These are phyloP conservation scores for Fusarium humuli DNA, from an alignment of 2,329 filamentous ascomycete species.

Conservation along the genomic window DNA sequence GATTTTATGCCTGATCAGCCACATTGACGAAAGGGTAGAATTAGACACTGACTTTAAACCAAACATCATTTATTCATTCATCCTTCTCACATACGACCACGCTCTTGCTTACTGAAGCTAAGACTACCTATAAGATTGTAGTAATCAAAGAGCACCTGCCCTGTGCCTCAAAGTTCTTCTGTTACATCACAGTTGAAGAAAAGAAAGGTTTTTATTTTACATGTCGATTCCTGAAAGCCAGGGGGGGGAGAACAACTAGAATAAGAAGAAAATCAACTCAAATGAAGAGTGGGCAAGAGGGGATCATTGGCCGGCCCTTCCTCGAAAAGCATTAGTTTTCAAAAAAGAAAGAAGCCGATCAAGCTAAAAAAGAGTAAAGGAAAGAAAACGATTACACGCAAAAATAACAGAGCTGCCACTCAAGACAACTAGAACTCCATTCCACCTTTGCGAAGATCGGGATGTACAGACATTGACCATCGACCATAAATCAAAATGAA, in stretches of 20 bases:
- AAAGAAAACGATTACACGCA: constrained; percentile 18
- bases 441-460: constrained; percentile 43
- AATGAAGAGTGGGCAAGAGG: constrained; percentile 19
- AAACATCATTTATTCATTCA: constrained; percentile 48
- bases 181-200: constrained; percentile 18
- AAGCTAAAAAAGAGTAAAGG: constrained; percentile 35
- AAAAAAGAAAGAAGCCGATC: constrained; percentile 8
- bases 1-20: neutral
- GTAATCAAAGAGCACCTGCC: constrained; percentile 1
- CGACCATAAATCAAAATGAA: constrained; percentile 40
- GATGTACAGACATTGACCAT: constrained; percentile 44
- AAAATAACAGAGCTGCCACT: constrained; percentile 33
- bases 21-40: neutral
- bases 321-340: constrained; percentile 28
- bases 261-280: constrained; percentile 29
- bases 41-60: constrained; percentile 3
- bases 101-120: constrained; percentile 24
- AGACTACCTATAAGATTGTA: constrained; percentile 23
- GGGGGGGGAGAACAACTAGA: constrained; percentile 34
- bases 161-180: constrained; percentile 7
- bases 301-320: constrained; percentile 7
- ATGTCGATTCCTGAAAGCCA: constrained; percentile 36
- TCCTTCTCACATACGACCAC: constrained; percentile 33
- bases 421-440: constrained; percentile 46
- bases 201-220: constrained; percentile 40